phyloP scores from a whole-genome alignment of 352 stramenopile species.

The Globisporangium takayamanum region DNA sequence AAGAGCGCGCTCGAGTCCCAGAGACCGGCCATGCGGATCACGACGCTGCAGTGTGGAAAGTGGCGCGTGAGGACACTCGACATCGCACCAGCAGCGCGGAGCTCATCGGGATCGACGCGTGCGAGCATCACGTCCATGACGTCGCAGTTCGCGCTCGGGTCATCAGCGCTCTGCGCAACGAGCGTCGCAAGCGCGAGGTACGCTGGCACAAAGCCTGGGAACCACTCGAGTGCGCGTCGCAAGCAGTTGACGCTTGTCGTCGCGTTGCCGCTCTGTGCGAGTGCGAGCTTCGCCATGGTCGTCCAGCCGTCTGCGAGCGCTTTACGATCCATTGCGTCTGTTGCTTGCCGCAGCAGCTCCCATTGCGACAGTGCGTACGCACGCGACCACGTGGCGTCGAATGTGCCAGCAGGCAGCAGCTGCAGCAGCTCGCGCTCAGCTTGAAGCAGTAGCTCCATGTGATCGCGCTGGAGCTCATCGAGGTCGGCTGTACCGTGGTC shows the following conservation, averaged over 20 bases:
- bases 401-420: too few relatives aligned
- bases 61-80: conserved; percentile 13
- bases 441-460: conserved; percentile 11
- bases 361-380: conserved; percentile 15
- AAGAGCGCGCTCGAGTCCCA: conserved; percentile 18
- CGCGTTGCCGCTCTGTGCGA: conserved; percentile 9
- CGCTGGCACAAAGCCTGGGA: conserved; percentile 17
- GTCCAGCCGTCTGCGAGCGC: conserved; percentile 18
- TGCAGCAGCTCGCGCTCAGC: conserved; percentile 13
- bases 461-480: conserved; percentile 7
- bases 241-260: conserved; percentile 20
- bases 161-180: conserved; percentile 5
- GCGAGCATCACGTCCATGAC: conserved; percentile 23
- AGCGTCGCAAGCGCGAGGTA: conserved; percentile 17
- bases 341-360: conserved; percentile 12
- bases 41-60: conserved; percentile 24
- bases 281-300: conserved; percentile 9
- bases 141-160: conserved; percentile 19
- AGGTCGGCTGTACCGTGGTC: conserved; percentile 1
- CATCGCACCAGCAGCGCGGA: conserved; percentile 8
- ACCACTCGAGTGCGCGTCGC: conserved; percentile 20
- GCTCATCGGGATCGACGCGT: conserved; percentile 13
- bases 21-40: conserved; percentile 18
- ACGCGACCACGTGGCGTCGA: conserved; percentile 16
- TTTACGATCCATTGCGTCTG: conserved; percentile 3